Evolutionary conservation across 1,284 basidiomycete species (phyloP), one percentile per base, ranked within the genome.

Genomic region (Meripilus lineatus): DNA sequence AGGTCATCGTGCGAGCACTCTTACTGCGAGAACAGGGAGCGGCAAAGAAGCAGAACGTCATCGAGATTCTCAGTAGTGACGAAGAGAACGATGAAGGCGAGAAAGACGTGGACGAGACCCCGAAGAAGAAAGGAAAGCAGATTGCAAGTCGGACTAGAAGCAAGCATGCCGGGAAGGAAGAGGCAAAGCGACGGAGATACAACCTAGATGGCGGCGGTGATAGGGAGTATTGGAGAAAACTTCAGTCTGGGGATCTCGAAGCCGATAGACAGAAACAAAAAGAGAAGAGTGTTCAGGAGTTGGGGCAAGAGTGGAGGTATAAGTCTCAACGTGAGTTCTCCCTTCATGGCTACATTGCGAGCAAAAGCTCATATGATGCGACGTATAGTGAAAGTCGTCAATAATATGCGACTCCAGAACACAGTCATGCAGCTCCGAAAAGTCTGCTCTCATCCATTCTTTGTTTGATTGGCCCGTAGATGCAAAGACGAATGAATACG

Each of bases 361-460:
- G 17, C 14, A 14, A 32, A 30, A 24, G 49, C 14, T 41, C 15
- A 37, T 10, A 28, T 44, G 5, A 42, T 43, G 10, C 22, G 14
- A 32, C 28, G 17, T 49, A 15, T 52, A 91, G 89, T 81, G 45
- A 89, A 85, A 58, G 77, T 83, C 45, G 82, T 96, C 38, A 93
- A 94, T 64, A 91, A 89, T 61, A 86, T 95, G 84, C 84, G 84
- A 48, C 76, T 97, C 8, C 89, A 95, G 58, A 98, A 97, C 61
- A 77, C 85, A 2, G 83, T 96, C 49, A 97, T 97, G 93, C 94
- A 97, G 59, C 73, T 96, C 13, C 87, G 89, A 56, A 87, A 94
- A 79, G 88, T 93, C 4, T 95, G 93, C 65, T 93, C 89, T 18
- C 94, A 99, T 62, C 94, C 94, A 0, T 92, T 89, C 69, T 67